These are phyloP conservation scores for Phialophora macrospora DNA, from an alignment of 2,329 filamentous ascomycete species.

Conservation along the genomic window DNA sequence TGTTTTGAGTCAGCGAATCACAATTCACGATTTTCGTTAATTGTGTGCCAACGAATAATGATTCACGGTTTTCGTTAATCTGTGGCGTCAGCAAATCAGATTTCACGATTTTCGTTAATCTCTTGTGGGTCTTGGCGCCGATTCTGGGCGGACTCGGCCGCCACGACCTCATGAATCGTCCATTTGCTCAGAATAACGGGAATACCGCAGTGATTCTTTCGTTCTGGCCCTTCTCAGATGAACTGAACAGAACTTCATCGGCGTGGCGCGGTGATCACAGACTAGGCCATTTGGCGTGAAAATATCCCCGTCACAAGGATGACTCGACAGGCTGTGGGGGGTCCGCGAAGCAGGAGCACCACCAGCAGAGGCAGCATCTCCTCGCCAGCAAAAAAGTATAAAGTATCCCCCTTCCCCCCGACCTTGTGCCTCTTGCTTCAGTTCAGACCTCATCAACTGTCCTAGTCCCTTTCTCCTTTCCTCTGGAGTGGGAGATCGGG, in stretches of 20 bases:
- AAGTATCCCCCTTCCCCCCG: constrained; percentile 1
- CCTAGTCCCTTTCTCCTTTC: not conserved
- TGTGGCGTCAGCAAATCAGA: not conserved
- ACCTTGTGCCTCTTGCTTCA: not conserved
- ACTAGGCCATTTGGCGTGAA: not conserved
- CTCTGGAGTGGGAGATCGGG: not conserved
- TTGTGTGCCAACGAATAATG: too few relatives aligned
- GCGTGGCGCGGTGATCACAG: not conserved
- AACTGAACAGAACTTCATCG: not conserved
- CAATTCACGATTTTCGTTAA: not conserved
- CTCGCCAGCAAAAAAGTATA: not conserved
- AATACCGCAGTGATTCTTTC: not conserved
- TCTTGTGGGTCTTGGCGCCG: not conserved
- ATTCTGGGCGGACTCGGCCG: not conserved
- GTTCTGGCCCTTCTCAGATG: not conserved
- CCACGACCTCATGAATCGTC: not conserved
- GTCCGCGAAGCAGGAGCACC: not conserved
- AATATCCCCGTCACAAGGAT: not conserved
- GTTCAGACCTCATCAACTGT: not conserved
- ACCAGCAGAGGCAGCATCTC: not conserved
- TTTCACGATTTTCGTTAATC: not conserved
- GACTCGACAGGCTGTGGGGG: not conserved
- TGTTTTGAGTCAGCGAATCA: not conserved
- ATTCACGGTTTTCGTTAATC: not conserved
- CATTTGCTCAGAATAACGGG: not conserved